phyloP scores from a whole-genome alignment of 306 rosid species.

The Fagus sylvatica region DNA sequence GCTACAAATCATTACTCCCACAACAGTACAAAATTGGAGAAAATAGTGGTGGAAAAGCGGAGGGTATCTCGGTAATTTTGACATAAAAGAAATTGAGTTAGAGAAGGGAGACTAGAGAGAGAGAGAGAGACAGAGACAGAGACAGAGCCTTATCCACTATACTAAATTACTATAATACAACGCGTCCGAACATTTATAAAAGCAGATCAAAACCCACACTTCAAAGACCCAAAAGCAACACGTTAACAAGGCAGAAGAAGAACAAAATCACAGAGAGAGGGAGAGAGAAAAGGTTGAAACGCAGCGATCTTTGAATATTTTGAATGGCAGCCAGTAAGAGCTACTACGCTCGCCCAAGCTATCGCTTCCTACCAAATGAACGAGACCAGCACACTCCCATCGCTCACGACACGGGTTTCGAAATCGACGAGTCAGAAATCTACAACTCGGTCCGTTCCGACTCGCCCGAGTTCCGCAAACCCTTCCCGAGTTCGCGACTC shows the following conservation, averaged over 20 bases:
- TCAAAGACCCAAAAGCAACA: conserved; percentile 20
- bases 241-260: not conserved
- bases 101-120: not conserved
- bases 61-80: conserved; percentile 32
- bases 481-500: conserved; percentile 28
- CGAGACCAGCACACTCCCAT: conserved; percentile 28
- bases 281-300: not conserved
- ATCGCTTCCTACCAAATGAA: conserved; percentile 55
- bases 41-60: conserved; percentile 4
- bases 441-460: conserved; percentile 48
- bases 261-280: not conserved
- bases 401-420: conserved; percentile 55
- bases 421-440: conserved; percentile 76
- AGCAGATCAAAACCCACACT: conserved; percentile 24
- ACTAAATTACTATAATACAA: conserved; percentile 6
- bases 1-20: not conserved
- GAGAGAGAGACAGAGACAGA: conserved; percentile 12
- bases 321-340: conserved; percentile 63
- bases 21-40: conserved; percentile 3
- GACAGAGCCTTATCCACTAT: conserved; percentile 55
- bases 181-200: conserved; percentile 49
- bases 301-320: not conserved
- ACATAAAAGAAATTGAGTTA: not conserved
- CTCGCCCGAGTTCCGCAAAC: conserved; percentile 65
- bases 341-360: conserved; percentile 44